Conservation (phyloP, 2,329 filamentous ascomycete species). For the Fusarium proliferatum region DNA sequence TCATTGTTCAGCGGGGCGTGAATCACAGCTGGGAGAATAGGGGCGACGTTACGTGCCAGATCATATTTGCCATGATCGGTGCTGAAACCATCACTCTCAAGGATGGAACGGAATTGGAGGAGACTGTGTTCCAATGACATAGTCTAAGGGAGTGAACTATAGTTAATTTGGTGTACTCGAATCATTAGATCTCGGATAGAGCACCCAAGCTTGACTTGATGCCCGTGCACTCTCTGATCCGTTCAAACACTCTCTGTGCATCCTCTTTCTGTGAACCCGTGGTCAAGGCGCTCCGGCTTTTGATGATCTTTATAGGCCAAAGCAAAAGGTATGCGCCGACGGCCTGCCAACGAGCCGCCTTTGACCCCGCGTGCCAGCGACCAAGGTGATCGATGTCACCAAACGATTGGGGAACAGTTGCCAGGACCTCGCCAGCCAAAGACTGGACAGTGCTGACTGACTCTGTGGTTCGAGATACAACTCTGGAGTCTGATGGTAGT, state of each 20-base stretch:
- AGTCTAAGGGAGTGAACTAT: not conserved
- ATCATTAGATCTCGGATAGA: slow-evolving; percentile 37
- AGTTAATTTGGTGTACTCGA: not conserved
- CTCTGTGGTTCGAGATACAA: not conserved
- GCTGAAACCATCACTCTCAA: slow-evolving; percentile 53
- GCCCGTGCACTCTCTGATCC: slow-evolving; percentile 54
- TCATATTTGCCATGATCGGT: slow-evolving; percentile 55
- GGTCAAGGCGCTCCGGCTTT: slow-evolving; percentile 36
- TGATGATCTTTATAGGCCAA: slow-evolving; percentile 53
- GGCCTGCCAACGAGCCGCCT: slow-evolving; percentile 43
- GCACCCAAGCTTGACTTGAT: slow-evolving; percentile 51
- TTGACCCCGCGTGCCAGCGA: not conserved
- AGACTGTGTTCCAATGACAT: slow-evolving; percentile 40
- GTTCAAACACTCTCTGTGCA: slow-evolving; percentile 48
- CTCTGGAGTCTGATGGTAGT: not conserved
- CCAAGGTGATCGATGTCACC: slow-evolving; percentile 50
- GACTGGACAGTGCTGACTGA: slow-evolving; percentile 34
- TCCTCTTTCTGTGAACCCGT: slow-evolving; percentile 45
- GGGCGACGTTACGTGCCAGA: slow-evolving; percentile 49
- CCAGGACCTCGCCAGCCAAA: slow-evolving; percentile 49
- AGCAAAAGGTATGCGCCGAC: slow-evolving; percentile 54
- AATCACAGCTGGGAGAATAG: slow-evolving; percentile 60
- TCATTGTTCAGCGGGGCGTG: slow-evolving; percentile 55
- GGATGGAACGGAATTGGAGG: slow-evolving; percentile 52
- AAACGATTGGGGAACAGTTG: slow-evolving; percentile 52